phyloP scores from a whole-genome alignment of 768 basidiomycete species.

The Suillus decipiens region DNA sequence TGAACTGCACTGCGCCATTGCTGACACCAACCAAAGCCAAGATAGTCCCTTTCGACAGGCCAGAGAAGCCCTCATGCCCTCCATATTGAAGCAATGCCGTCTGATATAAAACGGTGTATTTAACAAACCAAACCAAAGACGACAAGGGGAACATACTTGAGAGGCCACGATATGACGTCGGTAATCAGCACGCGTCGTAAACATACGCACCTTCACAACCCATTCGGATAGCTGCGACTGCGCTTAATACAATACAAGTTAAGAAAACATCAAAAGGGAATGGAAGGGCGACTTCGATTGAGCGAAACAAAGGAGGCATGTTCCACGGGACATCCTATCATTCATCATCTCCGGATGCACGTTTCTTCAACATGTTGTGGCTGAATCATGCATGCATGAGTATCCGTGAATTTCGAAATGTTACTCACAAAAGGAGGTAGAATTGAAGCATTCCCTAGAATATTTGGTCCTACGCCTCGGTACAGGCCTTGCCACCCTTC shows the following conservation, averaged over 20 bases:
- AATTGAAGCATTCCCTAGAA: constrained; percentile 90
- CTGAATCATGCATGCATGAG: constrained; percentile 40
- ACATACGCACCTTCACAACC: constrained; percentile 98
- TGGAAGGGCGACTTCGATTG: constrained; percentile 83
- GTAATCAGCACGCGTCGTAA: constrained; percentile 70
- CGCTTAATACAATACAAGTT: constrained; percentile 54
- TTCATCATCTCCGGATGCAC: constrained; percentile 69
- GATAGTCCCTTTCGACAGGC: constrained; percentile 85
- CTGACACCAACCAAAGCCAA: constrained; percentile 91
- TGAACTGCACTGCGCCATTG: constrained; percentile 95
- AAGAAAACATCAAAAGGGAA: constrained; percentile 17
- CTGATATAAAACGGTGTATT: constrained; percentile 32
- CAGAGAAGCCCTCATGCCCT: constrained; percentile 72
- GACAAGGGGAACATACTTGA: constrained; percentile 50
- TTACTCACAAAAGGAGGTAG: constrained; percentile 93
- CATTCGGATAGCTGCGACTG: constrained; percentile 93
- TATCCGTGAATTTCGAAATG: no score
- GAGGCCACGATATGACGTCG: constrained; percentile 75
- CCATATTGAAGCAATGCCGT: constrained; percentile 74
- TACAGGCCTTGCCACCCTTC: constrained; percentile 89
- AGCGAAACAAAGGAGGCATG: constrained; percentile 88
- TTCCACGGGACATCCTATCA: constrained; percentile 67
- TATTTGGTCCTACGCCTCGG: constrained; percentile 85
- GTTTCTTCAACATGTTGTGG: constrained; percentile 91
- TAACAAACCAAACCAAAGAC: not conserved